Base-by-base conservation (phyloP, 805 yeast species). In the Metschnikowia arizonensis region DNA sequence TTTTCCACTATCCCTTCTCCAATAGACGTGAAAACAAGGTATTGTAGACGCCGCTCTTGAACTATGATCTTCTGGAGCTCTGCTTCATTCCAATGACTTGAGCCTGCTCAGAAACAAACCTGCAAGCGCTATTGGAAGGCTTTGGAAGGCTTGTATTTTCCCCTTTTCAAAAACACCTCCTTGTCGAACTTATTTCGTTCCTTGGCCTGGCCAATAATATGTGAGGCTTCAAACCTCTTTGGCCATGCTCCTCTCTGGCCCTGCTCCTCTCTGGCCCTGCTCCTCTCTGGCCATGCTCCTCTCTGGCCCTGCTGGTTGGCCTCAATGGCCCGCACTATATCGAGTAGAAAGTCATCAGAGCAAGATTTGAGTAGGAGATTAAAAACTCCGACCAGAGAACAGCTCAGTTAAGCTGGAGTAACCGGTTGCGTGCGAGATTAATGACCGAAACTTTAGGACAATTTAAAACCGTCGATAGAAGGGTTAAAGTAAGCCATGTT, bases 1-100 rank as follows among this genome's bases (percentile, higher is more conserved):
- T 61, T 95, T 97, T 26, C 99, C 99, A 53, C 93, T 95, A 70
- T 93, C 99, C 52, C 99, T 62, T 93, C 99, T 38, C 98, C 99
- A 59, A 93, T 91, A 0, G 97, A 89, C 0, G 99, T 93, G 4
- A 98, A 97, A 93, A 96, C 17, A 93, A 67, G 7, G 88, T 81
- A 59, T 93, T 95, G 57, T 79, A 78, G 1, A 64, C 72, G 6
- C 96, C 97, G 0, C 64, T 57, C 56, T 83, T 86, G 65, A 93
- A 93, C 46, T 82, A 88, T 76, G 45, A 82, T 83, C 54, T 88
- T 88, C 58, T 93, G 99, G 35, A 78, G 74, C 56, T 85, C 58
- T 93, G 99, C 30, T 79, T 81, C 98, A 93, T 91, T 6, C 98
- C 98, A 35, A 76, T 79, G 17, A 77, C 51, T 49, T 85, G 90